phyloP scores from a whole-genome alignment of 176 grass and related monocot species.

The Hsuehochloa calcarea region DNA sequence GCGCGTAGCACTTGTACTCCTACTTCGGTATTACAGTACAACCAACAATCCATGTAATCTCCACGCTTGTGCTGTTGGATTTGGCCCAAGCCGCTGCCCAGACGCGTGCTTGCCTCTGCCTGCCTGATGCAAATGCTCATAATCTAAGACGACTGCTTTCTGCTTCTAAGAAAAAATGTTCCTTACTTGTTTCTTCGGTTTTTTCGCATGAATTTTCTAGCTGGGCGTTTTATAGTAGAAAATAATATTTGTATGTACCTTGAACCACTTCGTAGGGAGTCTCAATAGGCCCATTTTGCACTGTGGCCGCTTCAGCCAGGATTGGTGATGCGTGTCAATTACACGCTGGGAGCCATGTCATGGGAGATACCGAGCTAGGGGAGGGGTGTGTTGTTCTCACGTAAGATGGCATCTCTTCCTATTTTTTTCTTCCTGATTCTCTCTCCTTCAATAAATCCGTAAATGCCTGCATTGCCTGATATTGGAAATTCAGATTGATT shows the following conservation, averaged over 20 bases:
- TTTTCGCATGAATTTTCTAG: neutral
- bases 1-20: neutral
- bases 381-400: slow-evolving; percentile 61
- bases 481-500: neutral
- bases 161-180: neutral
- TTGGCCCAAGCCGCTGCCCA: neutral
- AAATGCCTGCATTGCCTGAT: neutral
- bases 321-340: slow-evolving; percentile 76
- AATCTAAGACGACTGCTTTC: neutral
- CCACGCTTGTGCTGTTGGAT: slow-evolving; percentile 8
- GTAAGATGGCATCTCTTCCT: slow-evolving; percentile 33
- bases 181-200: neutral
- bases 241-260: slow-evolving; percentile 13
- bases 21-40: neutral
- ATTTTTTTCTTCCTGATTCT: neutral
- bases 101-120: slow-evolving; percentile 11
- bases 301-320: slow-evolving; percentile 54
- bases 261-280: slow-evolving; percentile 48
- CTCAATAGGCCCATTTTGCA: slow-evolving; percentile 77
- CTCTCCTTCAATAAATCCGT: neutral
- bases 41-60: neutral
- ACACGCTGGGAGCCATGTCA: slow-evolving; percentile 66
- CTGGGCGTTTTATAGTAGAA: neutral
- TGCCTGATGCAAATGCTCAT: neutral
- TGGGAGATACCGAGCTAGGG: slow-evolving; percentile 69